These are phyloP conservation scores for Kwoniella shivajii DNA, from an alignment of 1,284 basidiomycete species.

Conservation along the genomic window DNA sequence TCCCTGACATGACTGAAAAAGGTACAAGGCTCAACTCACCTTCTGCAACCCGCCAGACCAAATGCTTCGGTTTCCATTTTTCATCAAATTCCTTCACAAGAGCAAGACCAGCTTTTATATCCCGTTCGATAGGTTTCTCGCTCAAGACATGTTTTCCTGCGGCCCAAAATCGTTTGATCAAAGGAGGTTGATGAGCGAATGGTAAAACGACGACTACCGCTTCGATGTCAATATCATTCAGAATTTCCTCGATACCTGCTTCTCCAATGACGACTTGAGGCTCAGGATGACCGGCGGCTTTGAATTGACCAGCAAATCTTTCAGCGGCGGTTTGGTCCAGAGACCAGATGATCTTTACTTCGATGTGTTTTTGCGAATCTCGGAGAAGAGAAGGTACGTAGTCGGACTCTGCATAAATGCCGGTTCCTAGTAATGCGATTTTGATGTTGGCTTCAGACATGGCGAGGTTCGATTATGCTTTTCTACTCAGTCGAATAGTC, in stretches of 20 bases:
- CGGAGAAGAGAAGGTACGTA: slow-evolving; percentile 8
- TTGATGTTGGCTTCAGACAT: slow-evolving; percentile 6
- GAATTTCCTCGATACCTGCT: slow-evolving; percentile 2
- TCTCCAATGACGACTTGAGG: slow-evolving; percentile 3
- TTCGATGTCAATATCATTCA: slow-evolving; percentile 5
- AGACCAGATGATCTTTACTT: slow-evolving; percentile 4
- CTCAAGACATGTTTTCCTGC: slow-evolving; percentile 14
- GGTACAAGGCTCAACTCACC: too few relatives aligned
- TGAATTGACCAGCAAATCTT: slow-evolving; percentile 4
- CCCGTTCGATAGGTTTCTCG: slow-evolving; percentile 10
- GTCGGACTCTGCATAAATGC: slow-evolving; percentile 10
- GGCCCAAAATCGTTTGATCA: slow-evolving; percentile 9
- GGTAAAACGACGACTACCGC: slow-evolving; percentile 8
- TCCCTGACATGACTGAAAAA: too few relatives aligned
- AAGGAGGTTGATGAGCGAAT: slow-evolving; percentile 6
- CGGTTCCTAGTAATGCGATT: slow-evolving; percentile 11
- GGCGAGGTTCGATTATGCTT: not conserved
- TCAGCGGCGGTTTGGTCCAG: slow-evolving; percentile 4
- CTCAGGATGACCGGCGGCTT: slow-evolving; percentile 1
- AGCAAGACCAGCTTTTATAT: slow-evolving; percentile 7
- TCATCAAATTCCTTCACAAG: slow-evolving; percentile 10
- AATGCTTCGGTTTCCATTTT: slow-evolving; percentile 6
- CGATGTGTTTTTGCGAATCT: slow-evolving; percentile 1
- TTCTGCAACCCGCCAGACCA: slow-evolving; percentile 11
- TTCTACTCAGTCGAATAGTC: not conserved